These are phyloP conservation scores for Yamadazyma conglobata DNA, from an alignment of 1,139 yeast genomes.

Conservation along the genomic window DNA sequence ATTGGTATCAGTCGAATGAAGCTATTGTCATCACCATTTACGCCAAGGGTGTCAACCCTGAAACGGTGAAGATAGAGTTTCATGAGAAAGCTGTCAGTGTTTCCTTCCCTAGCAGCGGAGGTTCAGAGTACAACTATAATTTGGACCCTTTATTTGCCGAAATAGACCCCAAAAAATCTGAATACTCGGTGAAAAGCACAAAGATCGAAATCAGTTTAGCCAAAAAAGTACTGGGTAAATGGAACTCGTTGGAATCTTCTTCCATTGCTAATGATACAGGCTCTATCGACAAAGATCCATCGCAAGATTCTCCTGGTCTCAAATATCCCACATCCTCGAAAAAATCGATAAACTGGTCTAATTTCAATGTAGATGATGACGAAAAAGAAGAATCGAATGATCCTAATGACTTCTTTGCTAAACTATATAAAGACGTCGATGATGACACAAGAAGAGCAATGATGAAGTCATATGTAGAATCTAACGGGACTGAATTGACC, in stretches of 20 bases:
- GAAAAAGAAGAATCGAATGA: slow-evolving; percentile 40
- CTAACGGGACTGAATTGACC: slow-evolving; percentile 89
- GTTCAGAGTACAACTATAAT: slow-evolving; percentile 47
- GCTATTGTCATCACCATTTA: slow-evolving; percentile 67
- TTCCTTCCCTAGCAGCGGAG: slow-evolving; percentile 44
- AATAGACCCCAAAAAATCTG: slow-evolving; percentile 46
- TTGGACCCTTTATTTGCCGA: slow-evolving; percentile 49
- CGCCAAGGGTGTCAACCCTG: slow-evolving; percentile 58
- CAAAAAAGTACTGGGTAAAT: slow-evolving; percentile 34
- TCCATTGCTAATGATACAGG: too few relatives aligned
- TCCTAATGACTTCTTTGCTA: slow-evolving; percentile 72
- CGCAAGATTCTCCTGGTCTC: slow-evolving; percentile 15
- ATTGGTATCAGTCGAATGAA: slow-evolving; percentile 72
- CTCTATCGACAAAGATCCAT: background rate
- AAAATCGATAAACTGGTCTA: slow-evolving; percentile 69
- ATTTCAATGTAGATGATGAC: slow-evolving; percentile 52
- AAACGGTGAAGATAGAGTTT: slow-evolving; percentile 36
- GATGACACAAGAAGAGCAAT: slow-evolving; percentile 89
- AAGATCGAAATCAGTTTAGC: slow-evolving; percentile 65
- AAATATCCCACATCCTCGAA: slow-evolving; percentile 64
- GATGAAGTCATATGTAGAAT: slow-evolving; percentile 95
- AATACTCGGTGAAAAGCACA: slow-evolving; percentile 58
- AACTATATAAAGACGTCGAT: slow-evolving; percentile 74
- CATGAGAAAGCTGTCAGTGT: slow-evolving; percentile 30
- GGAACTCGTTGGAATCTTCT: slow-evolving; percentile 44